phyloP scores from a whole-genome alignment of 345 rosid genomes.

The Camelina hispida region DNA sequence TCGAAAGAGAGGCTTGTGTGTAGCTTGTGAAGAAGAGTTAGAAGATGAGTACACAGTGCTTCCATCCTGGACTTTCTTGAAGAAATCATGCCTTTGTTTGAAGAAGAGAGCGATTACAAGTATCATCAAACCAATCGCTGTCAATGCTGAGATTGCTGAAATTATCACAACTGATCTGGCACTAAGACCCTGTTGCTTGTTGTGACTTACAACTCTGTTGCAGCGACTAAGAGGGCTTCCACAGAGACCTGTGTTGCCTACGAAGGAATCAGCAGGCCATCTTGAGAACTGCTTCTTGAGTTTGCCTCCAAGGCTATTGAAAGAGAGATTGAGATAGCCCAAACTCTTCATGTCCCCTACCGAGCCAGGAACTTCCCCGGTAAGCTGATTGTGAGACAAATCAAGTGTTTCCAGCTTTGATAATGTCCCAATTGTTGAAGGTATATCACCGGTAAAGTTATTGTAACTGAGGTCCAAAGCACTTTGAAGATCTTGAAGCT shows the following conservation, averaged over 20 bases:
- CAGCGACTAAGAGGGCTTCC: conserved; percentile 74
- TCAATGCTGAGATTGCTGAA: conserved; percentile 67
- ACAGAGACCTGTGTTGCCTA: conserved; percentile 74
- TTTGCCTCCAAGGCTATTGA: conserved; percentile 71
- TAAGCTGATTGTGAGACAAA: conserved; percentile 78
- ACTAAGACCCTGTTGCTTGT: conserved; percentile 53
- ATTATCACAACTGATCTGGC: conserved; percentile 55
- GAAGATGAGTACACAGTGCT: conserved; percentile 60
- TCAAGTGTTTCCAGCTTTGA: conserved; percentile 80
- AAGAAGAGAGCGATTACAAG: conserved; percentile 56
- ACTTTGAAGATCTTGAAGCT: conserved; percentile 78
- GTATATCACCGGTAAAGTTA: conserved; percentile 70
- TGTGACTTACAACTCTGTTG: conserved; percentile 29
- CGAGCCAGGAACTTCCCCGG: conserved; percentile 69
- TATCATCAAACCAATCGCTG: conserved; percentile 66
- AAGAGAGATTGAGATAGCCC: conserved; percentile 78
- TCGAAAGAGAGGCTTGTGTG: conserved; percentile 64
- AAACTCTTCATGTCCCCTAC: conserved; percentile 78
- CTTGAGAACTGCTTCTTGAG: conserved; percentile 69
- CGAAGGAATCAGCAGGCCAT: conserved; percentile 80
- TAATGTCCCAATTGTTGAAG: conserved; percentile 67
- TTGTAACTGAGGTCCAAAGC: conserved; percentile 77
- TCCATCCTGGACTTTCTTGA: conserved; percentile 50
- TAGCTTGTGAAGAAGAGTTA: conserved; percentile 66
- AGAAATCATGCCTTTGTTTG: conserved; percentile 56